Conservation (phyloP, 305 asterid species). For the Rubia balearica region DNA sequence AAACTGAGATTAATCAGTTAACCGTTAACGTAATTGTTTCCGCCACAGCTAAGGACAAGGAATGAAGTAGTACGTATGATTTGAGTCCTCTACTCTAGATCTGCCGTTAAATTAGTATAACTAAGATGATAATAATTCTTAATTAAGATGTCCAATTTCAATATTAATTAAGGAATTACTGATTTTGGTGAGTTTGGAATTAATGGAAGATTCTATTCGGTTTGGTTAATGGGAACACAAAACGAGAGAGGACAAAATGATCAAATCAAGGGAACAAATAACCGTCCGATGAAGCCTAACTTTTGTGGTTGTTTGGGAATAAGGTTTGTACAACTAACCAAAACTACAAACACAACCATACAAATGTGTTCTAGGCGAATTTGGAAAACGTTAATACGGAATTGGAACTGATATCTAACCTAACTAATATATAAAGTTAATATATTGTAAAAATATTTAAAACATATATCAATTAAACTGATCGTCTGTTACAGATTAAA, state of each 20-base stretch:
- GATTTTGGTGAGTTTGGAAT: neutral
- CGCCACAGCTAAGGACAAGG: neutral
- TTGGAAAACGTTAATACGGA: no score
- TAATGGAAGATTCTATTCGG: neutral
- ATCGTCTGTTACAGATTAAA: no score
- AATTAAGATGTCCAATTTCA: neutral
- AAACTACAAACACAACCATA: neutral
- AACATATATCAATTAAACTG: no score
- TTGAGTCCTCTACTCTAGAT: neutral
- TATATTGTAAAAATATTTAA: no score
- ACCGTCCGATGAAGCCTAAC: neutral
- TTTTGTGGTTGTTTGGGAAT: neutral
- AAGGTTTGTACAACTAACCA: no score
- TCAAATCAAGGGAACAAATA: neutral
- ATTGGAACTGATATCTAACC: no score
- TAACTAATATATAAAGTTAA: no score
- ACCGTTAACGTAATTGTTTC: conserved; percentile 3
- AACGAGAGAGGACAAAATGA: neutral
- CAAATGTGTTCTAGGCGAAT: neutral
- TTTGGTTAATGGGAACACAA: conserved; percentile 1
- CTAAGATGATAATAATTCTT: neutral
- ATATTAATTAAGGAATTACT: neutral
- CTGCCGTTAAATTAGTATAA: neutral
- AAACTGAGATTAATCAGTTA: neutral
- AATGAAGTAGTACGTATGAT: no score